A percentile compares a stretch with the other conserved stretches of the same genome.
These are phyloP conservation scores for Plenodomus tracheiphilus DNA, from an alignment of 2,329 filamentous ascomycete species.

Conservation along the genomic window DNA sequence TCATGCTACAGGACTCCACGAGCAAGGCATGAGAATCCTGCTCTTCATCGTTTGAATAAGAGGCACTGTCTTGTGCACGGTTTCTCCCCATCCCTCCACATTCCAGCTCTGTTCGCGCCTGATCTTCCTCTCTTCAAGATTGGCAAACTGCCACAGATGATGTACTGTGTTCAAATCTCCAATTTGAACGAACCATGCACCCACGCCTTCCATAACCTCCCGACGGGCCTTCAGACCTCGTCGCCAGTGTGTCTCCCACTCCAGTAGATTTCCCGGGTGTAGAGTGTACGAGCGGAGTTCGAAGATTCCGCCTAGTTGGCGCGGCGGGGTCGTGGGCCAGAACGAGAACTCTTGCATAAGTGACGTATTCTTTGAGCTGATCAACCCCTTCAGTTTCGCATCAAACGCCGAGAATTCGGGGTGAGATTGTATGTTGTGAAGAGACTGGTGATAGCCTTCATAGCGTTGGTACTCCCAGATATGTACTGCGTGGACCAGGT, in stretches of 20 bases:
- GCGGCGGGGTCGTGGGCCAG: slow-evolving; percentile 93
- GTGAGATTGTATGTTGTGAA: slow-evolving; percentile 80
- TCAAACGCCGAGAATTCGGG: slow-evolving; percentile 86
- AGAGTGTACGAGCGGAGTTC: slow-evolving; percentile 96
- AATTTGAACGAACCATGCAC: slow-evolving; percentile 98
- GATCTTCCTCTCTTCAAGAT: slow-evolving; percentile 89
- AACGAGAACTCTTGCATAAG: slow-evolving; percentile 99
- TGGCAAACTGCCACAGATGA: slow-evolving; percentile 97
- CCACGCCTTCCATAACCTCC: slow-evolving; percentile 98
- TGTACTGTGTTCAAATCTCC: slow-evolving; percentile 97
- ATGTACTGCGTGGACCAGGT: slow-evolving; percentile 67
- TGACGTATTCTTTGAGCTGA: slow-evolving; percentile 81
- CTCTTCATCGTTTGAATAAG: slow-evolving; percentile 97
- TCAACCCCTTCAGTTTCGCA: slow-evolving; percentile 79
- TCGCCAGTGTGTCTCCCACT: slow-evolving; percentile 99
- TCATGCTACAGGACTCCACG: slow-evolving; percentile 91
- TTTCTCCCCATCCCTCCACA: slow-evolving; percentile 93
- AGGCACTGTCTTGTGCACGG: slow-evolving; percentile 97
- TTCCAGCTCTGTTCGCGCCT: slow-evolving; percentile 94
- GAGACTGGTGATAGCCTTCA: slow-evolving; percentile 89
- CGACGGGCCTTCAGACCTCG: slow-evolving; percentile 85
- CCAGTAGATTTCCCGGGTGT: slow-evolving; percentile 90
- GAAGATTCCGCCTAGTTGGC: slow-evolving; percentile 87
- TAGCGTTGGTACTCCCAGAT: slow-evolving; percentile 99
- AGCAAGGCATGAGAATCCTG: slow-evolving; percentile 88